Percentiles rank a stretch among this genome's conserved stretches.
These are phyloP conservation scores for Aureobasidium lini DNA, from an alignment of 2,329 filamentous ascomycete species.

Conservation along the genomic window DNA sequence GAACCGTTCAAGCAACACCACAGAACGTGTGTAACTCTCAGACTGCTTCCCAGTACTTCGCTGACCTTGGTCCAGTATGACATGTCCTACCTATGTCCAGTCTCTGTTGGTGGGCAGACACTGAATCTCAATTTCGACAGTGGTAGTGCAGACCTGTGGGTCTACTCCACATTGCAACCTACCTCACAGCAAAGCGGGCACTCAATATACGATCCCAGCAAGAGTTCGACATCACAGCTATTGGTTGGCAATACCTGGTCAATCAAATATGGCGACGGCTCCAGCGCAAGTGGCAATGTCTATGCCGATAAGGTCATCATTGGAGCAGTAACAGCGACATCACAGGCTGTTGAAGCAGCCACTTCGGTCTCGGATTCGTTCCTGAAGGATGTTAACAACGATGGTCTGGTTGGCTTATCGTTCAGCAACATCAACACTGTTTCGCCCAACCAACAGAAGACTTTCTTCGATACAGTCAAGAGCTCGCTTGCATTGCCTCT, in stretches of 20 bases:
- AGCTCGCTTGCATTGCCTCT: constrained; percentile 43
- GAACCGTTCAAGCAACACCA: constrained; percentile 34
- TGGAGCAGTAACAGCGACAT: constrained; percentile 50
- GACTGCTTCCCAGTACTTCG: background rate
- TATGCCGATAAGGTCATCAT: constrained; percentile 59
- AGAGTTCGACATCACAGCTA: constrained; percentile 37
- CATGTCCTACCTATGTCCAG: constrained; percentile 40
- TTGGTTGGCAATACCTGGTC: constrained; percentile 48
- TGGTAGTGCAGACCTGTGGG: constrained; percentile 61
- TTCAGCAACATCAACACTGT: constrained; percentile 55
- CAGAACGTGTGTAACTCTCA: background rate
- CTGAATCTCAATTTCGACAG: constrained; percentile 66
- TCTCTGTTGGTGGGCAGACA: constrained; percentile 56
- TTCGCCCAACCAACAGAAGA: constrained; percentile 41
- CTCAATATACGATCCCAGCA: constrained; percentile 47
- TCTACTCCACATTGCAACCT: constrained; percentile 54
- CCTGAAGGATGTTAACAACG: constrained; percentile 43
- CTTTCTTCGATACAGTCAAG: constrained; percentile 56
- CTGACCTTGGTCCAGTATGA: constrained; percentile 11
- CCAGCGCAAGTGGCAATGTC: constrained; percentile 55
- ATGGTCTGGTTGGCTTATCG: constrained; percentile 54
- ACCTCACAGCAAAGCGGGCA: constrained; percentile 46
- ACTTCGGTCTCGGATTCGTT: constrained; percentile 49
- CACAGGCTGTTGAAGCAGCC: constrained; percentile 61
- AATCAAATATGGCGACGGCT: constrained; percentile 60